Conservation (phyloP, 2,329 filamentous ascomycete species). For the Amylocarpus encephaloides region DNA sequence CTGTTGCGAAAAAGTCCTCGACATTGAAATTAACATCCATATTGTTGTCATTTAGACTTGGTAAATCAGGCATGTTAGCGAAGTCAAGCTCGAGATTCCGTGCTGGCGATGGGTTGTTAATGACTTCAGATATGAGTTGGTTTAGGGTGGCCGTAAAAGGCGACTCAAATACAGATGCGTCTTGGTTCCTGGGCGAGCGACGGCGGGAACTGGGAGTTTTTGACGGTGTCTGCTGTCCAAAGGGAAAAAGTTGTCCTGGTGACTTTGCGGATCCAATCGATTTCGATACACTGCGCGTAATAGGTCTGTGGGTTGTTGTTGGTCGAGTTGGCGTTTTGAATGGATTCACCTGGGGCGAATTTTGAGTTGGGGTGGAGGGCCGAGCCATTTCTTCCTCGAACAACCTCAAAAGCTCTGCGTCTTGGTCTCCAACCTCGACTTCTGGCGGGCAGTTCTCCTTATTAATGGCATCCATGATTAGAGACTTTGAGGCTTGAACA, state of each 20-base stretch:
- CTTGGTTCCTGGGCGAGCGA: conserved; percentile 25
- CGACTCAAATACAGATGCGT: conserved; percentile 27
- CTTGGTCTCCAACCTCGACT: conserved; percentile 17
- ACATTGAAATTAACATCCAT: conserved; percentile 25
- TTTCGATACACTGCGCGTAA: conserved; percentile 29
- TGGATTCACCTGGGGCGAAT: conserved; percentile 20
- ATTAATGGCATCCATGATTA: conserved; percentile 17
- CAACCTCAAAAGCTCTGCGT: conserved; percentile 28
- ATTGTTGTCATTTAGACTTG: conserved; percentile 15
- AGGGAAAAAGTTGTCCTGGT: conserved; percentile 20
- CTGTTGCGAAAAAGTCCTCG: conserved; percentile 39
- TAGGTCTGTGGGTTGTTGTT: conserved; percentile 29
- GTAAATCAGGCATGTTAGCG: conserved; percentile 30
- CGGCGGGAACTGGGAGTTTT: conserved; percentile 23
- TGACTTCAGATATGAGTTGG: conserved; percentile 28
- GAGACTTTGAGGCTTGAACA: conserved; percentile 27
- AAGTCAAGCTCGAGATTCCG: conserved; percentile 30
- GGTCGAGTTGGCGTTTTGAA: conserved; percentile 32
- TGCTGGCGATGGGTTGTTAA: conserved; percentile 27
- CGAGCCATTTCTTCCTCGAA: conserved; percentile 30
- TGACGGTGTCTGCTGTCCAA: conserved; percentile 24
- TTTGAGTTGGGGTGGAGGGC: conserved; percentile 27
- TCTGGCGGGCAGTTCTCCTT: conserved; percentile 29
- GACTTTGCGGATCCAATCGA: conserved; percentile 28
- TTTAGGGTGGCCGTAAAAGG: conserved; percentile 32